Percentiles rank a stretch among this genome's conserved stretches.
Evolutionary conservation across 768 basidiomycete species (phyloP).

Genomic region (Kwoniella botswanensis): DNA sequence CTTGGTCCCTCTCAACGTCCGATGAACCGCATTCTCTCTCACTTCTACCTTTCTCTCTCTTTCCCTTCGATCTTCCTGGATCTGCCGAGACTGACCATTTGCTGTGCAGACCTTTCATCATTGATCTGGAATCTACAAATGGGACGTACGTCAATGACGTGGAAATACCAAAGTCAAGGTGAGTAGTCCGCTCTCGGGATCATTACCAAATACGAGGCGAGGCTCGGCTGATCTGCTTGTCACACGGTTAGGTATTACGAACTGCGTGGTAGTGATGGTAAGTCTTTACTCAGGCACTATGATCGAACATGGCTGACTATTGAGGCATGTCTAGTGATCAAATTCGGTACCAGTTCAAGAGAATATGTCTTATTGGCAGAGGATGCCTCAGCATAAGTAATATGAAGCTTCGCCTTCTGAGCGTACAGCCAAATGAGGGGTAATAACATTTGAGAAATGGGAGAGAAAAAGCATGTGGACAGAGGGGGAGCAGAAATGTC

Average conservation of each 20-base stretch:
- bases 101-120: slow-evolving; percentile 82
- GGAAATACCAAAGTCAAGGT: slow-evolving; percentile 80
- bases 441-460: too few relatives aligned
- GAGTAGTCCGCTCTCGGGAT: slow-evolving; percentile 52
- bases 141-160: slow-evolving; percentile 89
- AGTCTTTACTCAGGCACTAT: slow-evolving; percentile 6
- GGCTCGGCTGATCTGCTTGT: not conserved
- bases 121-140: slow-evolving; percentile 98
- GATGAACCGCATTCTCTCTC: not conserved
- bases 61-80: not conserved
- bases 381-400: slow-evolving; percentile 43
- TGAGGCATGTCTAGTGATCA: slow-evolving; percentile 54
- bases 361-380: slow-evolving; percentile 59
- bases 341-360: slow-evolving; percentile 60
- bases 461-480: too few relatives aligned
- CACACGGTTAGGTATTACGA: slow-evolving; percentile 41
- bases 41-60: not conserved
- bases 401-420: not conserved
- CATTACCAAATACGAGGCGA: not conserved
- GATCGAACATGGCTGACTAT: not conserved
- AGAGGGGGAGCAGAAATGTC: not conserved
- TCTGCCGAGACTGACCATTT: not conserved
- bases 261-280: slow-evolving; percentile 51
- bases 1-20: not conserved
- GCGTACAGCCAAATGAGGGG: not conserved